Conservation (phyloP, 345 rosid genomes). For the Salix arbutifolia region DNA sequence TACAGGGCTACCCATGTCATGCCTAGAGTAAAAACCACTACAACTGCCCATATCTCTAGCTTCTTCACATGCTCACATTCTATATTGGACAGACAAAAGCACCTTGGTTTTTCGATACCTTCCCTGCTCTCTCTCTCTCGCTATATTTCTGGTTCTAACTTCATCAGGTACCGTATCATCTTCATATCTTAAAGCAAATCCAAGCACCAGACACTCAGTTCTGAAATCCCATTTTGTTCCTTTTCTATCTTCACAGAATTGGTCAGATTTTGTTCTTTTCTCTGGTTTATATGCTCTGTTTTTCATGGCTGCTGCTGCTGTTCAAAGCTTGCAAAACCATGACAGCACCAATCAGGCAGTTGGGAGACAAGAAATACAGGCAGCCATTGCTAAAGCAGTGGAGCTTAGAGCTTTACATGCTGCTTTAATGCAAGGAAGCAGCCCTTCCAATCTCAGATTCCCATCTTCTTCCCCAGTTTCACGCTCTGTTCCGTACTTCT, state of each 20-base stretch:
- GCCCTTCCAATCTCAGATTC: conserved; percentile 53
- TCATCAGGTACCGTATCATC: conserved; percentile 44
- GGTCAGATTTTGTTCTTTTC: conserved; percentile 10
- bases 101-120: neutral
- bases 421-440: conserved; percentile 57
- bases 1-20: neutral
- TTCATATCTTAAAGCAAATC: conserved; percentile 32
- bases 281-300: conserved; percentile 27
- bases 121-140: conserved; percentile 7
- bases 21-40: conserved; percentile 12
- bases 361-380: conserved; percentile 57
- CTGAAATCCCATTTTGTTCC: conserved; percentile 8
- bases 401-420: conserved; percentile 85
- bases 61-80: conserved; percentile 12
- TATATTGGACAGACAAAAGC: neutral
- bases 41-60: neutral
- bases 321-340: conserved; percentile 40
- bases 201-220: conserved; percentile 22
- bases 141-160: conserved; percentile 43
- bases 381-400: conserved; percentile 84
- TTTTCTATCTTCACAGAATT: neutral
- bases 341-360: conserved; percentile 30
- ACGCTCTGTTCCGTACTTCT: conserved; percentile 50
- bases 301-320: conserved; percentile 56
- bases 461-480: conserved; percentile 61